A percentile compares a stretch with the other conserved stretches of the same genome.
Evolutionary conservation across 768 basidiomycete genomes (phyloP).

Genomic region (Astraeus odoratus): DNA sequence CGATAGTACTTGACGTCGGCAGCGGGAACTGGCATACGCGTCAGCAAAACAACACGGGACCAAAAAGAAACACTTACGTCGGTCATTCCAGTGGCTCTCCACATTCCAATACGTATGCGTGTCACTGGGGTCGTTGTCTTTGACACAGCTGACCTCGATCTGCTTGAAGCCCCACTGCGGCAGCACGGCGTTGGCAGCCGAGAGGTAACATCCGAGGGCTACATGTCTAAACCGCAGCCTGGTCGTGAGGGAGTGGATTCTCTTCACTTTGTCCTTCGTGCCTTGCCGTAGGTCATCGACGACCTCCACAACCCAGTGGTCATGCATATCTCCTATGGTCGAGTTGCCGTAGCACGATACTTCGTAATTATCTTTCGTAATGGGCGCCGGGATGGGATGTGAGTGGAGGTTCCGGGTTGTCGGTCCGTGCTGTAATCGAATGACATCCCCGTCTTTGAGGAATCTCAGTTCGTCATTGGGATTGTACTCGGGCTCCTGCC

Average conservation of each 20-base stretch:
- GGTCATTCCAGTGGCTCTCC: constrained; percentile 94
- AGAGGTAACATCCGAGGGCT: constrained; percentile 76
- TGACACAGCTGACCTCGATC: constrained; percentile 90
- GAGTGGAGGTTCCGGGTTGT: constrained; percentile 93
- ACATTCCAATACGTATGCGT: constrained; percentile 96
- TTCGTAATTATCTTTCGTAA: constrained; percentile 85
- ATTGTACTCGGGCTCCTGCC: constrained; percentile 68
- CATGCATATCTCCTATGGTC: constrained; percentile 81
- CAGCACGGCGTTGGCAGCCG: constrained; percentile 80
- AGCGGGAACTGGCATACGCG: constrained; percentile 60
- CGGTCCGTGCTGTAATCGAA: constrained; percentile 75
- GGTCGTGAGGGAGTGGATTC: constrained; percentile 88
- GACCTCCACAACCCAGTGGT: constrained; percentile 90
- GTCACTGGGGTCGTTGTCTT: constrained; percentile 76
- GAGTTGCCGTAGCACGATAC: constrained; percentile 92
- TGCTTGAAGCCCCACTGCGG: constrained; percentile 99
- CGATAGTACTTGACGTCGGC: constrained; percentile 79
- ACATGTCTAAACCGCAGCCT: constrained; percentile 78
- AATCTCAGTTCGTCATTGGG: constrained; percentile 59
- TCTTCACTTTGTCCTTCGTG: constrained; percentile 46
- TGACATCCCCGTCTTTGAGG: constrained; percentile 66
- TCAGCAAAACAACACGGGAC: background rate
- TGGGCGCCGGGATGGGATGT: constrained; percentile 79
- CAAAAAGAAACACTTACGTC: constrained; percentile 52
- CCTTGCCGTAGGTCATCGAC: constrained; percentile 81